Base-by-base conservation (phyloP, 352 stramenopile species). In the Poterioochromonas sp. region DNA sequence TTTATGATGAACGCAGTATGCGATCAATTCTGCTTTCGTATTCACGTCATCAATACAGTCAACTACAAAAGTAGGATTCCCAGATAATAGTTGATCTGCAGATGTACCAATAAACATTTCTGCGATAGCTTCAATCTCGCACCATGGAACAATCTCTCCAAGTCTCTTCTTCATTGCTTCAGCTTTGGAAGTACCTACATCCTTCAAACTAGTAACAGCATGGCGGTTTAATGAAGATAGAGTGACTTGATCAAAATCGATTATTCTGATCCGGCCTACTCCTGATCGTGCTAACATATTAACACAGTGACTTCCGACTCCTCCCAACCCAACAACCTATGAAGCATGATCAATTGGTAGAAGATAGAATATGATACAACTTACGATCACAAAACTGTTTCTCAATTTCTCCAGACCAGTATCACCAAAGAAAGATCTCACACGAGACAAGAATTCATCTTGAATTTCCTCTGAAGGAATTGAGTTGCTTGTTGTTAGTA, bases 201-300 rank as follows among this genome's bases (percentile, higher is more conserved):
- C 95, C 20, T 86, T 86, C 44, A 97, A 88, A 22, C 91, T 97
- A 29, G 94, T 95, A 76, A 97, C 92, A 0, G 96, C 95, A 86
- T 99, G 95, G 76, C 95, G 92, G 88, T 99, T 99, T 47, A 99
- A 87, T 68, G 92, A 98, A 62, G 93, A 98, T 63, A 99, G 85
- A 40, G 95, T 98, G 18, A 99, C 69, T 58, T 98, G 96, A 84
- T 99, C 96, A 90, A 99, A 99, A 87, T 99, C 96, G 35, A 99
- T 90, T 40, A 99, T 85, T n/a, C 94, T 88, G 64, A 99, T 80
- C 58, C 90, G 88, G 58, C 89, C 85, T 0, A 99, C 93, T 26
- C 95, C 95, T 26, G 93, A 96, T 69, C 95, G 88, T 54, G 92
- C 94, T 73, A 99, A 86, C 92, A 98, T 97, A 82, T 98, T 88